Base-by-base conservation (phyloP, 192 early-diverging fungal genomes). In the Gamsiella multidivaricata region DNA sequence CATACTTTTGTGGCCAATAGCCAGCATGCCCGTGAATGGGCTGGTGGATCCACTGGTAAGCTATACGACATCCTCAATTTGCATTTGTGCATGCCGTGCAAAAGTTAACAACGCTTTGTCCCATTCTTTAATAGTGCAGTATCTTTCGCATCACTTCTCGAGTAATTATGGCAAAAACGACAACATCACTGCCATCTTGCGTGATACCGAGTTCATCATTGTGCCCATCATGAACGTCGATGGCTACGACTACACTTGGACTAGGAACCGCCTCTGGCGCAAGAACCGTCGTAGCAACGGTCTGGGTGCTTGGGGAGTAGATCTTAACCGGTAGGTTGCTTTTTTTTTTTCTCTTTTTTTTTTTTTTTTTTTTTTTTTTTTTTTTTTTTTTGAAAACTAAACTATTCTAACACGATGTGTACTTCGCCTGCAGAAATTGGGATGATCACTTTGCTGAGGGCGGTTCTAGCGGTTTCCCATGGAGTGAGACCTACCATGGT, bases 1-100 rank as follows among this genome's bases (percentile, higher is more conserved):
- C 23, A n/a, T 8, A 51, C 5, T 53, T 26, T 51, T 54, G 56
- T 29, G 39, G 28, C 1, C 23, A 5, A 51, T 26, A 78, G 74
- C 51, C 74, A 78, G 15, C 88, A 89, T 79, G 88, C 88, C 11
- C 84, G 88, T 11, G 88, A 89, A 34, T 89, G 88, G 88, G 84
- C 87, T 54, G 72, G 75, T 37, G 74, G 74, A 31, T 69, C 65
- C 2, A 78, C 74, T 15, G 47, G 83, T 84, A 18, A 56, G 82
- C 3, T 26, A 26, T 20, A 15, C 22, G n/a, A n/a, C n/a, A n/a
- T n/a, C n/a, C n/a, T n/a, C n/a, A n/a, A n/a, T 25, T 31, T 31
- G 18, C 26, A 31, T 53, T 29, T 10, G n/a, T n/a, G 45, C 12
- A 39, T 39, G 37, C 12, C 14, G 39, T 41, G 7, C 14, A 41